These are phyloP conservation scores for Lophiostoma macrostomum DNA, from an alignment of 495 filamentous ascomycete genomes.

Conservation along the genomic window DNA sequence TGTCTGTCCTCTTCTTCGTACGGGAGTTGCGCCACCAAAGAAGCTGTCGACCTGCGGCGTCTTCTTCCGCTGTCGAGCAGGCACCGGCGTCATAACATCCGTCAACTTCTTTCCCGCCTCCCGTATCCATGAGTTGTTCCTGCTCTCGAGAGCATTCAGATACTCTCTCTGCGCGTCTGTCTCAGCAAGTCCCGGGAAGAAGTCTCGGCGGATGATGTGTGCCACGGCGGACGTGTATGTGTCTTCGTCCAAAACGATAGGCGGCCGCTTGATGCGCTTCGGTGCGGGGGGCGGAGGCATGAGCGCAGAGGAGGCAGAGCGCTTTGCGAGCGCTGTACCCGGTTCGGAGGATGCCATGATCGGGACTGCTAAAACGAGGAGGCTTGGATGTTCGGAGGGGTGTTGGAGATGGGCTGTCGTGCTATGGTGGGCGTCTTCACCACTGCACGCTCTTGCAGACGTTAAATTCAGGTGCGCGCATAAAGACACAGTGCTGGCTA, in stretches of 20 bases:
- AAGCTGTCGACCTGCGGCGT: too few relatives aligned
- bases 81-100: conserved; percentile 77
- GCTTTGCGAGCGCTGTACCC: conserved; percentile 58
- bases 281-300: conserved; percentile 89
- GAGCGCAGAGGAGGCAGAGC: conserved; percentile 61
- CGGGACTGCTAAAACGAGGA: background rate
- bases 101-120: conserved; percentile 69
- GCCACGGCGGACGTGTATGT: conserved; percentile 86
- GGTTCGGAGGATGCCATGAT: conserved; percentile 16
- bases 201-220: conserved; percentile 94
- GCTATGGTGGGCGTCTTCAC: too few relatives aligned
- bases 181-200: conserved; percentile 89
- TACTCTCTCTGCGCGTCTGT: conserved; percentile 86
- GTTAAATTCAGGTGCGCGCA: too few relatives aligned
- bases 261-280: conserved; percentile 89
- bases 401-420: background rate
- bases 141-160: conserved; percentile 81
- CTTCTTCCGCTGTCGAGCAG: conserved; percentile 45
- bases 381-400: background rate
- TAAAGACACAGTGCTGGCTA: too few relatives aligned
- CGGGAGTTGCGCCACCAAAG: conserved; percentile 14
- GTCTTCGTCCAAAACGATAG: conserved; percentile 89
- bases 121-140: conserved; percentile 81
- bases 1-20: conserved; percentile 43
- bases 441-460: too few relatives aligned